These are phyloP conservation scores for Mangifera indica DNA, from an alignment of 345 rosid genomes.

Conservation along the genomic window DNA sequence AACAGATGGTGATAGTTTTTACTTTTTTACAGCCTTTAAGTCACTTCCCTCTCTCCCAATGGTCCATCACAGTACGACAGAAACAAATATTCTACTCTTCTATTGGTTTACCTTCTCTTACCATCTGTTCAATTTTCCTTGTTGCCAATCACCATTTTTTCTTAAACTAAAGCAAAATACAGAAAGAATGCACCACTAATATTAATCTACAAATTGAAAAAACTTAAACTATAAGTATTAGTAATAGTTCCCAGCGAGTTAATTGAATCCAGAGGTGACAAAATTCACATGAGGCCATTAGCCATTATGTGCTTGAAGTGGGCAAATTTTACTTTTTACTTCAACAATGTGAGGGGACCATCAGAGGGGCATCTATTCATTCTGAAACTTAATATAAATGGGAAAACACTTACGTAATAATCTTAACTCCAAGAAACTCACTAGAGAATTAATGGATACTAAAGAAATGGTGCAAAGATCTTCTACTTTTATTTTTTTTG, in stretches of 20 bases:
- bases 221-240: no score
- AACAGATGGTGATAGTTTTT: slow-evolving; percentile 28
- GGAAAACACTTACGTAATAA: no score
- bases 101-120: slow-evolving; percentile 2
- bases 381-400: slow-evolving; percentile 26
- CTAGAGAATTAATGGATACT: no score
- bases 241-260: no score
- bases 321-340: slow-evolving; percentile 21
- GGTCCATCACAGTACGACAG: slow-evolving; percentile 5
- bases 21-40: slow-evolving; percentile 24
- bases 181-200: neutral
- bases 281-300: slow-evolving; percentile 15
- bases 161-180: neutral
- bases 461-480: no score
- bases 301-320: slow-evolving; percentile 22
- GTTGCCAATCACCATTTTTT: neutral
- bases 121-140: neutral
- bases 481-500: no score
- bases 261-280: no score
- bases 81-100: neutral
- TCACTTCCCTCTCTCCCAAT: slow-evolving; percentile 6
- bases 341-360: slow-evolving; percentile 23
- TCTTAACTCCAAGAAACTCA: no score
- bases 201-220: no score
- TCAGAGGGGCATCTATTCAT: slow-evolving; percentile 10